Conservation (phyloP, 1,284 basidiomycete species). For the Stereum hirsutum region DNA sequence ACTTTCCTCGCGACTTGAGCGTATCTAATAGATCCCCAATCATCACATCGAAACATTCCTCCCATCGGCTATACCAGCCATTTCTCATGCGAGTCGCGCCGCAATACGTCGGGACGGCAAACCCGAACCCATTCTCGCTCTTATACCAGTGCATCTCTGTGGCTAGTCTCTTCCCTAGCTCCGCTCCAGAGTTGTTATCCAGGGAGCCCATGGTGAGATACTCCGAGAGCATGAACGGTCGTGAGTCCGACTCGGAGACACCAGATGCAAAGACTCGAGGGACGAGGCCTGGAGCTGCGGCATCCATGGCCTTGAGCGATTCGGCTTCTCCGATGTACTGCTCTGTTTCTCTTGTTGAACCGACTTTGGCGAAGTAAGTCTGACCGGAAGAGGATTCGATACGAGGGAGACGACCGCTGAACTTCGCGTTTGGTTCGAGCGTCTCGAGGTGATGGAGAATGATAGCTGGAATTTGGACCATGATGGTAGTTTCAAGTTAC, state of each 20-base stretch:
- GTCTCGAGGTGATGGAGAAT: conserved; percentile 34
- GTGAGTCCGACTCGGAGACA: conserved; percentile 26
- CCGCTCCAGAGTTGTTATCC: conserved; percentile 32
- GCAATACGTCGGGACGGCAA: conserved; percentile 72
- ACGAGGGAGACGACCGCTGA: conserved; percentile 36
- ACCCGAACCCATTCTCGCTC: conserved; percentile 60
- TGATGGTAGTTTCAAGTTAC: too few species aligned
- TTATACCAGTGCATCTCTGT: conserved; percentile 52
- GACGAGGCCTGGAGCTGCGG: conserved; percentile 58
- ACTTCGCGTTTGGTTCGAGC: conserved; percentile 39
- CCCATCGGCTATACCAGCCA: conserved; percentile 69
- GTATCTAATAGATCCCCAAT: conserved; percentile 56
- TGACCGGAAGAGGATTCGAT: conserved; percentile 50
- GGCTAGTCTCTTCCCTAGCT: conserved; percentile 56
- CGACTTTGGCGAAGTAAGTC: conserved; percentile 54
- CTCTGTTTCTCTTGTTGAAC: conserved; percentile 39
- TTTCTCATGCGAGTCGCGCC: conserved; percentile 72
- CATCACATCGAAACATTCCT: conserved; percentile 60
- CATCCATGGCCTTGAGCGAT: conserved; percentile 54
- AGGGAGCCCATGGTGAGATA: conserved; percentile 56
- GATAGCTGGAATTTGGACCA: conserved; percentile 14
- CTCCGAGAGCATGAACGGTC: conserved; percentile 67
- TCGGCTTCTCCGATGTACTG: conserved; percentile 70
- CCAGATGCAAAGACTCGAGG: conserved; percentile 54
- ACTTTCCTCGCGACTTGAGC: conserved; percentile 36